Conservation (phyloP, 2,329 filamentous ascomycete species). For the Thielaviopsis cerberus region DNA sequence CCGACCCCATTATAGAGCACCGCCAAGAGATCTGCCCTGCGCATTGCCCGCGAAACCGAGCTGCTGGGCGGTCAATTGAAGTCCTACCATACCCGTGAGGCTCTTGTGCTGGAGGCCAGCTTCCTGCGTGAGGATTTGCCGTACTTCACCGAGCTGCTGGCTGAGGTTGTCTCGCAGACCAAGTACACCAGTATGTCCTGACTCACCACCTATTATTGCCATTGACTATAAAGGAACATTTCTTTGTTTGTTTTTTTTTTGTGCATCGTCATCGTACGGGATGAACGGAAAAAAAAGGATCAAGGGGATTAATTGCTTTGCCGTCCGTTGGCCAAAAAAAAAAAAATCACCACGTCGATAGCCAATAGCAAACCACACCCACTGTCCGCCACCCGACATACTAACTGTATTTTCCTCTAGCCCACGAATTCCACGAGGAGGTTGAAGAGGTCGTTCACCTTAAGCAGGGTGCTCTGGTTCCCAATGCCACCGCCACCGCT, state of each 20-base stretch:
- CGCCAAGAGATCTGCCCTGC: constrained; percentile 67
- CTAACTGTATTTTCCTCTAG: constrained; percentile 27
- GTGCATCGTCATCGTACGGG: neutral
- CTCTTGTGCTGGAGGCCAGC: constrained; percentile 77
- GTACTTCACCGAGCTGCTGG: constrained; percentile 90
- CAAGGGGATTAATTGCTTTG: neutral
- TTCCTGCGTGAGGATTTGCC: constrained; percentile 91
- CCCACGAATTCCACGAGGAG: constrained; percentile 79
- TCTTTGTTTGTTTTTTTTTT: neutral
- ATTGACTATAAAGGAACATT: neutral
- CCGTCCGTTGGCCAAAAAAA: neutral
- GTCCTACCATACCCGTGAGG: constrained; percentile 81
- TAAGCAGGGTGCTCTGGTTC: constrained; percentile 55
- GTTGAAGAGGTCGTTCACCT: constrained; percentile 58
- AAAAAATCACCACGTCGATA: neutral
- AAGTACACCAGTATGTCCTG: constrained; percentile 54
- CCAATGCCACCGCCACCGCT: constrained; percentile 47
- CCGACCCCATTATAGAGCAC: constrained; percentile 46
- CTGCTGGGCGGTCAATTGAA: constrained; percentile 80
- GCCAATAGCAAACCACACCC: neutral
- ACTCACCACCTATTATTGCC: constrained; percentile 12
- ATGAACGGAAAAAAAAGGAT: constrained; percentile 5
- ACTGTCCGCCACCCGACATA: constrained; percentile 2
- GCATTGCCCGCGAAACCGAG: constrained; percentile 88
- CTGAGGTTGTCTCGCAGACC: constrained; percentile 74